Percentiles rank a stretch among this genome's conserved stretches.
Evolutionary conservation across 345 rosid genomes (phyloP).

Genomic region (Hypericum androsaemum): DNA sequence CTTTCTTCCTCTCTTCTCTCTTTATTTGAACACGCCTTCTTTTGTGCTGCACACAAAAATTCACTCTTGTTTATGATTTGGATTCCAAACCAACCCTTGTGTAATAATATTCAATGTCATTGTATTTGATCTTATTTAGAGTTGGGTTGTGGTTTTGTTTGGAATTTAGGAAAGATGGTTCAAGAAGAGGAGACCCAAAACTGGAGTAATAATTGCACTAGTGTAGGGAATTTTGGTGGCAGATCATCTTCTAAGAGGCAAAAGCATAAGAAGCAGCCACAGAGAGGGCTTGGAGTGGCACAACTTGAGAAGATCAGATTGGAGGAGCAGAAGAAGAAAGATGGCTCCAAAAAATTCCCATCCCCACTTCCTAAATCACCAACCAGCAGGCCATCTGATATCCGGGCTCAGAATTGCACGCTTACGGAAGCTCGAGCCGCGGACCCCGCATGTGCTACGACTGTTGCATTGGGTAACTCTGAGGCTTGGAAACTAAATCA

Average conservation of each 20-base stretch:
- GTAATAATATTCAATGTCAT: no score
- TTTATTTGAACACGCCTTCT: no score
- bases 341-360: slow-evolving; percentile 19
- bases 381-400: no score
- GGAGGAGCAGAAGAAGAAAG: slow-evolving; percentile 37
- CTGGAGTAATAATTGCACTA: not conserved
- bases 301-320: slow-evolving; percentile 55
- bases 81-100: no score
- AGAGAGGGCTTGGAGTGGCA: slow-evolving; percentile 67
- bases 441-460: slow-evolving; percentile 12
- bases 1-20: no score
- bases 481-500: slow-evolving; percentile 14
- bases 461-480: slow-evolving; percentile 20
- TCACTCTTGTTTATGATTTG: no score
- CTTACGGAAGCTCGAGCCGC: slow-evolving; percentile 15
- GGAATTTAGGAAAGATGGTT: no score
- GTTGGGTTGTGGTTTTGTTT: no score
- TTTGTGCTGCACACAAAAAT: no score
- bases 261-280: slow-evolving; percentile 45
- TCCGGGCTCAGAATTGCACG: slow-evolving; percentile 16
- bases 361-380: slow-evolving; percentile 13
- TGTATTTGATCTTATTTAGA: no score
- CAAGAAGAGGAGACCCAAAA: no score
- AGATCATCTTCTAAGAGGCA: slow-evolving; percentile 27
- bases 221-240: slow-evolving; percentile 9